These are phyloP conservation scores for Colletotrichum euphorbiae DNA, from an alignment of 2,329 filamentous ascomycete genomes.

Conservation along the genomic window DNA sequence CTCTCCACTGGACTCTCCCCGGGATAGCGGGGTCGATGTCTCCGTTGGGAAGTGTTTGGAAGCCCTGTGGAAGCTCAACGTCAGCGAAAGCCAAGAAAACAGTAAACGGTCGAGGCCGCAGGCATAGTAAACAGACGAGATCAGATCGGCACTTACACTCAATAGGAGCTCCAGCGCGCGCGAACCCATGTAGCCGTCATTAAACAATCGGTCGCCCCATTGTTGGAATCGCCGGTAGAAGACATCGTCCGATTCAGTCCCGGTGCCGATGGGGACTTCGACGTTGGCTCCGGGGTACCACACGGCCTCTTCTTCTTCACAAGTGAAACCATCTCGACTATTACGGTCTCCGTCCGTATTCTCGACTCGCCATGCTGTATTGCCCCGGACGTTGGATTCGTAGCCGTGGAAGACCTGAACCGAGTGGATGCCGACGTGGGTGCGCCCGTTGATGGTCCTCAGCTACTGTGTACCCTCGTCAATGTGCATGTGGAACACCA, in stretches of 20 bases:
- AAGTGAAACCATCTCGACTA: neutral
- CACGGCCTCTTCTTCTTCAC: neutral
- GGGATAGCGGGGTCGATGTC: neutral
- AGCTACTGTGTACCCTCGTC: neutral
- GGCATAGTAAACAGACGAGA: neutral
- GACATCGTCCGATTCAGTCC: neutral
- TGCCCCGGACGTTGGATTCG: neutral
- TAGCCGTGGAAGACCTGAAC: neutral
- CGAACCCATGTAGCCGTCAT: neutral
- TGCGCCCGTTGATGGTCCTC: constrained; percentile 2
- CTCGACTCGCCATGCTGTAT: neutral
- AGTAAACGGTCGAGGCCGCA: neutral
- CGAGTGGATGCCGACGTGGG: neutral
- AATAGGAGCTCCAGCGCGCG: neutral
- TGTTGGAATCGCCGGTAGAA: neutral
- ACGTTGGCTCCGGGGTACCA: neutral
- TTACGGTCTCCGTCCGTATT: neutral
- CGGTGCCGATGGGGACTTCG: neutral
- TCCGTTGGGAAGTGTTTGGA: neutral
- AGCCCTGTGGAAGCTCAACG: neutral
- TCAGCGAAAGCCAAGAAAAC: neutral
- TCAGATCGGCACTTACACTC: neutral
- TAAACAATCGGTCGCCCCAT: neutral
- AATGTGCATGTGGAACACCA: constrained; percentile 3
- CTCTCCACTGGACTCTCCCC: constrained; percentile 5